These are phyloP conservation scores for Saccharomycopsis amapae DNA, from an alignment of 805 yeast genomes.

Conservation along the genomic window DNA sequence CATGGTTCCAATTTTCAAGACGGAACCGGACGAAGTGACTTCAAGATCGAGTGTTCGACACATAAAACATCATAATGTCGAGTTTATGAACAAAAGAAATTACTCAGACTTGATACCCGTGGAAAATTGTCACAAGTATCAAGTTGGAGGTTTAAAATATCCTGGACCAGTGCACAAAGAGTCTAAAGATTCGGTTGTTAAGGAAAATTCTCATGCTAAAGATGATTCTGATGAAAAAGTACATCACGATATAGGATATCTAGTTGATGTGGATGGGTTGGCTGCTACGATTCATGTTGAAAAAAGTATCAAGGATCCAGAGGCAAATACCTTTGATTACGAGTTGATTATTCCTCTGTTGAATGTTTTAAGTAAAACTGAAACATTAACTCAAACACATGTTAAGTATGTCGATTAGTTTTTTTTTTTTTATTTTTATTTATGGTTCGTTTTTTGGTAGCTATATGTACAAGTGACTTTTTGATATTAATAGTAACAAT, in stretches of 20 bases:
- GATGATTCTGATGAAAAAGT: conserved; percentile 15
- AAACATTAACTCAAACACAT: conserved; percentile 23
- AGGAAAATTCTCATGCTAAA: not conserved
- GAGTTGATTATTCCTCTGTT: conserved; percentile 65
- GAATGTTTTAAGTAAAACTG: conserved; percentile 24
- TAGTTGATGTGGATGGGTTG: conserved; percentile 48
- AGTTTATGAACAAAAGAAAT: conserved; percentile 58
- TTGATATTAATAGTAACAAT: too few species aligned
- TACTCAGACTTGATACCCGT: conserved; percentile 63
- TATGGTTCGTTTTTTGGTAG: too few species aligned
- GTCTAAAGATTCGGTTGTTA: not conserved
- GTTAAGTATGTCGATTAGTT: conserved; percentile 8
- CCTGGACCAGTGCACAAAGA: conserved; percentile 37
- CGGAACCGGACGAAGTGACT: conserved; percentile 41
- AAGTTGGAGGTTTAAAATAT: conserved; percentile 29
- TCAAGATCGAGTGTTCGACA: not conserved
- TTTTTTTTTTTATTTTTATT: not conserved
- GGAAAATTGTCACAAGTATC: conserved; percentile 29
- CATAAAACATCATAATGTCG: conserved; percentile 33
- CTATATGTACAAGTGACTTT: not conserved
- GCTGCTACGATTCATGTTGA: conserved; percentile 73
- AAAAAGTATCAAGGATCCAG: conserved; percentile 40
- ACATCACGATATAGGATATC: conserved; percentile 39
- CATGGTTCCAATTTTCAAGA: conserved; percentile 61
- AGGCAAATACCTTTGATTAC: conserved; percentile 55